These are phyloP conservation scores for Zhuliangozyma parablackwelliae DNA, from an alignment of 1,139 yeast genomes.

Conservation along the genomic window DNA sequence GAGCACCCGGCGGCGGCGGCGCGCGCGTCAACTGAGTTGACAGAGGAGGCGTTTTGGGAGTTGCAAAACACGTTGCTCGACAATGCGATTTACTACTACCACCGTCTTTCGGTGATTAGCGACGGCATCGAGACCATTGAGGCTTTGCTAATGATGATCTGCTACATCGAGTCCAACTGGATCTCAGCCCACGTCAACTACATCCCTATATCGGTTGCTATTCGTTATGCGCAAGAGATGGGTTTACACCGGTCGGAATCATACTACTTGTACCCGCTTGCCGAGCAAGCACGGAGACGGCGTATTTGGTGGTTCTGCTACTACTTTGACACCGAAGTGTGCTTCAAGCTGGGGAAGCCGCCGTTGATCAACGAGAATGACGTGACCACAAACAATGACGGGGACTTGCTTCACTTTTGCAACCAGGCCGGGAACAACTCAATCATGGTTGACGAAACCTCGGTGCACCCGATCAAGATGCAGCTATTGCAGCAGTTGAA, in stretches of 20 bases:
- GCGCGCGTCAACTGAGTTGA: constrained; percentile 1
- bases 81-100: constrained; percentile 46
- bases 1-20: neutral
- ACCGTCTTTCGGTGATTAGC: constrained; percentile 41
- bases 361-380: constrained; percentile 53
- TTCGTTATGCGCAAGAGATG: constrained; percentile 57
- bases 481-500: constrained; percentile 3
- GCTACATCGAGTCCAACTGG: constrained; percentile 42
- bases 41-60: constrained; percentile 11
- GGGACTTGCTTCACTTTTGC: constrained; percentile 9
- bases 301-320: constrained; percentile 57
- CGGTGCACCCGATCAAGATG: constrained; percentile 2
- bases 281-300: constrained; percentile 37
- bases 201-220: constrained; percentile 46
- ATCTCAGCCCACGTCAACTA: constrained; percentile 41
- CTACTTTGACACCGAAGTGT: constrained; percentile 48
- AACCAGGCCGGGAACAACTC: neutral
- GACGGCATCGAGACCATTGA: constrained; percentile 51
- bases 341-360: constrained; percentile 57
- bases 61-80: constrained; percentile 25
- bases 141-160: constrained; percentile 42
- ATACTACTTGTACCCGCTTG: constrained; percentile 29
- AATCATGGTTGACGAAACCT: neutral
- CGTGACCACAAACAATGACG: constrained; percentile 28
- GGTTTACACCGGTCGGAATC: constrained; percentile 63